Evolutionary conservation across 805 yeast genomes (phyloP).

Genomic region (Alloascoidea africana): DNA sequence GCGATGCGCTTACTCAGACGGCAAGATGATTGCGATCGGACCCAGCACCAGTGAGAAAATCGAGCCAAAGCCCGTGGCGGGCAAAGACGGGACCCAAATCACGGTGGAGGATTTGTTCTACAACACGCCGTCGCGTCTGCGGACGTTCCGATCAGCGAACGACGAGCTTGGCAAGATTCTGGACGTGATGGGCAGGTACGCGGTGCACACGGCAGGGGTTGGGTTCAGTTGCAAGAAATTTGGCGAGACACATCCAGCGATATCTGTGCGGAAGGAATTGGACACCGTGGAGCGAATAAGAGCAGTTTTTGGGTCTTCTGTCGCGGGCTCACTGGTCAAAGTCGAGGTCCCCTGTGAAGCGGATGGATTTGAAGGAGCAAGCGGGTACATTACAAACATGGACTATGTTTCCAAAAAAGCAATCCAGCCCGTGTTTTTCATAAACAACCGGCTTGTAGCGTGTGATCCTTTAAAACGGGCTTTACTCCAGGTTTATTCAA

Average conservation of each 20-base stretch:
- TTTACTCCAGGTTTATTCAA: conserved; percentile 40
- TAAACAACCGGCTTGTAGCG: conserved; percentile 68
- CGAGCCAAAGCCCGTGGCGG: conserved; percentile 70
- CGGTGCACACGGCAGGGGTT: conserved; percentile 53
- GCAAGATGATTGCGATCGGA: conserved; percentile 33
- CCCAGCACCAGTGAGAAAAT: too few relatives aligned
- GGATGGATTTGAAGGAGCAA: conserved; percentile 35
- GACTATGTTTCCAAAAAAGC: conserved; percentile 56
- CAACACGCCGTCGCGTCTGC: conserved; percentile 67
- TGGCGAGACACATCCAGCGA: conserved; percentile 58
- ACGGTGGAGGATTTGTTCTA: conserved; percentile 80
- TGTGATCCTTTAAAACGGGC: conserved; percentile 74
- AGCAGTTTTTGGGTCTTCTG: conserved; percentile 49
- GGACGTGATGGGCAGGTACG: conserved; percentile 73
- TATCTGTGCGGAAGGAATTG: conserved; percentile 39
- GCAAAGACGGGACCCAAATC: conserved; percentile 75
- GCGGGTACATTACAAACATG: conserved; percentile 56
- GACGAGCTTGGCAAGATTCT: conserved; percentile 70
- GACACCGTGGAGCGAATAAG: conserved; percentile 55
- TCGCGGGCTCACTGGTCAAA: conserved; percentile 49
- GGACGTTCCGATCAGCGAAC: conserved; percentile 44
- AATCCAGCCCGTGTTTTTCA: conserved; percentile 61
- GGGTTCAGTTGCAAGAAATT: conserved; percentile 70
- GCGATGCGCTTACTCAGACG: conserved; percentile 52
- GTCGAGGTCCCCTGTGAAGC: conserved; percentile 15